Conservation (phyloP, 495 filamentous ascomycete genomes). For the Neurospora cerealis region DNA sequence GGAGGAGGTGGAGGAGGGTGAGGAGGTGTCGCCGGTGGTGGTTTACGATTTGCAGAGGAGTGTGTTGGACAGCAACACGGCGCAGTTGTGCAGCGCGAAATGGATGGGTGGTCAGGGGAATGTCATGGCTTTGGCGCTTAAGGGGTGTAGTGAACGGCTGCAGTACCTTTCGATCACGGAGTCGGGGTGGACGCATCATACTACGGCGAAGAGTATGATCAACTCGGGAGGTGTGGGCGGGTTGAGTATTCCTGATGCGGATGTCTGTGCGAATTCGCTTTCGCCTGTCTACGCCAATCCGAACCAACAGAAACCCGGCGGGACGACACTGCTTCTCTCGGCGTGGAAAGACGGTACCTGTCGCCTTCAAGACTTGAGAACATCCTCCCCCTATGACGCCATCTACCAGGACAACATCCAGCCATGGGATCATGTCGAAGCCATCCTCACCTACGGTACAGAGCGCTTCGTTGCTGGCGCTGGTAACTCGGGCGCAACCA, state of each 20-base stretch:
- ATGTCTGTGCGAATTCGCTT: constrained; percentile 24
- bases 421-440: constrained; percentile 25
- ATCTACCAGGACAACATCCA: constrained; percentile 38
- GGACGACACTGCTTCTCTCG: constrained; percentile 31
- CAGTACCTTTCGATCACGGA: constrained; percentile 30
- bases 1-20: not conserved
- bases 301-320: constrained; percentile 7
- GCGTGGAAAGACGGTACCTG: constrained; percentile 38
- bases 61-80: not conserved
- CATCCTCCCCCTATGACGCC: constrained; percentile 23
- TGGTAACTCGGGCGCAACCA: constrained; percentile 20
- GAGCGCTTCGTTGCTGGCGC: constrained; percentile 33
- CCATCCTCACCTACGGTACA: constrained; percentile 30
- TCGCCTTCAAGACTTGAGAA: constrained; percentile 35
- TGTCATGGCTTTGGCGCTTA: constrained; percentile 27
- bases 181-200: constrained; percentile 22
- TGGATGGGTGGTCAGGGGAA: constrained; percentile 25
- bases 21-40: constrained; percentile 6
- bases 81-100: constrained; percentile 21
- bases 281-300: constrained; percentile 25
- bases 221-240: not conserved
- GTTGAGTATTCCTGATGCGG: constrained; percentile 1
- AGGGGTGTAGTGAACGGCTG: constrained; percentile 24
- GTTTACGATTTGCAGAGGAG: constrained; percentile 11
- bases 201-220: constrained; percentile 13